Evolutionary conservation across 306 rosid genomes (phyloP).

Genomic region (Cucumis cinereus): DNA sequence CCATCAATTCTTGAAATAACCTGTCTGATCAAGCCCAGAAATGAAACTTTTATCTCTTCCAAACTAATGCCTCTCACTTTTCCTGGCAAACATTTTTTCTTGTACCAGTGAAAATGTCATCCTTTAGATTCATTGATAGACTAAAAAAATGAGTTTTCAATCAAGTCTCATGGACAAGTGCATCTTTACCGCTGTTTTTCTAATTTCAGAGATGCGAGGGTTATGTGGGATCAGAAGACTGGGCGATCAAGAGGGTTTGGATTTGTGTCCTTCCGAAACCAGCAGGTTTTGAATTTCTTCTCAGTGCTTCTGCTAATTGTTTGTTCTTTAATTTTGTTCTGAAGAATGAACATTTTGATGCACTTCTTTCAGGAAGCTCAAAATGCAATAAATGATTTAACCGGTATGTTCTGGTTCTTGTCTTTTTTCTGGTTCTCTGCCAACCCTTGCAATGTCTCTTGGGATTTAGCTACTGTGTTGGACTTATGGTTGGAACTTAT

Average conservation of each 20-base stretch:
- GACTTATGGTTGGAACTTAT: not conserved
- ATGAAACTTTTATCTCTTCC: not conserved
- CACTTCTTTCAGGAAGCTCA: slow-evolving; percentile 64
- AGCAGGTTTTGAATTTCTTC: slow-evolving; percentile 42
- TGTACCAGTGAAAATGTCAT: not conserved
- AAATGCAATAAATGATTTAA: slow-evolving; percentile 84
- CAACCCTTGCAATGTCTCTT: not conserved
- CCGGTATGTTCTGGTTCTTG: slow-evolving; percentile 41
- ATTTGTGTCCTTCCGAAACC: slow-evolving; percentile 84
- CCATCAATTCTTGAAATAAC: not conserved
- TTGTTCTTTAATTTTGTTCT: slow-evolving; percentile 1
- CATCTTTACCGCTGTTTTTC: slow-evolving; percentile 4
- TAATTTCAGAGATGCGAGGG: slow-evolving; percentile 83
- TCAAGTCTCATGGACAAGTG: not conserved
- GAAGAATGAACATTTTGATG: not conserved
- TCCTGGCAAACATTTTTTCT: not conserved
- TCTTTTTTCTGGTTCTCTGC: not conserved
- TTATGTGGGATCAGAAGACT: slow-evolving; percentile 99
- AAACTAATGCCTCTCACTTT: not conserved
- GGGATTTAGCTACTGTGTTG: not conserved
- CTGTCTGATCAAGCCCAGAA: not conserved
- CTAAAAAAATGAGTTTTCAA: not conserved
- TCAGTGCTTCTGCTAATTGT: not conserved
- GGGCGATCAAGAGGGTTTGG: slow-evolving; percentile 99
- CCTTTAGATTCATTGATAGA: not conserved